Base-by-base conservation (phyloP, 2,329 filamentous ascomycete genomes). In the Fusarium abutilonis region DNA sequence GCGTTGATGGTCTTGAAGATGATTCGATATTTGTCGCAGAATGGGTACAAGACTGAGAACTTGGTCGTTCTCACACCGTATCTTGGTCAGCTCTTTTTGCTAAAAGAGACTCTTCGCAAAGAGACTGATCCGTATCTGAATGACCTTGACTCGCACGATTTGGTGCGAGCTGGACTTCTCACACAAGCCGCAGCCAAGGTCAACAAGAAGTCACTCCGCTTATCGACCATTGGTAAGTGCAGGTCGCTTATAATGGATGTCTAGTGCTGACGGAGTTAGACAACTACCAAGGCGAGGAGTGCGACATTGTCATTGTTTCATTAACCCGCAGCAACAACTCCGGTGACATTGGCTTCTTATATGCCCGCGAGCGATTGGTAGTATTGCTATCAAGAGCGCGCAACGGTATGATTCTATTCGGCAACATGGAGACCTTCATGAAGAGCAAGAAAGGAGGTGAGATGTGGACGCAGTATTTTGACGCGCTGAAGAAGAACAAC, bases 271-370 rank as follows among this genome's bases (percentile, higher is more conserved):
- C 28, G 4, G 8, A 0, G 4, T 2, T 17, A 88, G 89, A 93
- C 60, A 93, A 93, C 59, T 93, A 90, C 54, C 90, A 93, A 71
- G 89, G 90, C 2, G 90, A 93, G 68, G 90, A 93, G 63, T 87
- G 85, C 34, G 85, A 92, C 1, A 88, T 93, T 14, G 86, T 92
- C 0, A 82, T 93, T 8, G 84, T 79, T 0, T 89, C 87, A 0
- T 72, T 93, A 10, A 91, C 88, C 0, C 78, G 90, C 5, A 89
- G 89, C 70, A 93, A 93, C 60, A 54, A 67, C 0, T 68, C 70
- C 0, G 82, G 84, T 0, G 86, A 92, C 1, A 90, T 92, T 28
- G 90, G 90, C 0, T 93, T 93, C 70, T 86, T 93, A 79, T 70
- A 77, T 0, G 79, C 87, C 0, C 84, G 85, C 0, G 84, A 93